Evolutionary conservation across 2,329 filamentous ascomycete genomes (phyloP).

Genomic region (Fusarium torulosum): DNA sequence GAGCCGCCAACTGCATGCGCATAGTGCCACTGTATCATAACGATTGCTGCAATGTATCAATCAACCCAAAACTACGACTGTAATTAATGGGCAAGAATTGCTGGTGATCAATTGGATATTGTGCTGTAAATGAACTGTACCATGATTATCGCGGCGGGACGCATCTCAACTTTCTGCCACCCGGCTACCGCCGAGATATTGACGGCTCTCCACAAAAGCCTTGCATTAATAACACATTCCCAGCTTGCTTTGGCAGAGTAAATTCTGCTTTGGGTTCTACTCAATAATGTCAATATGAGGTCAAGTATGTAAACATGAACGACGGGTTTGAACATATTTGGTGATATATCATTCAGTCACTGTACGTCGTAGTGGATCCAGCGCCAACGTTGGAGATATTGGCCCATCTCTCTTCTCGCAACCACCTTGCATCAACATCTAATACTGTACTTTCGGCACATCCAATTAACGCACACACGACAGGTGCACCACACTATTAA

Average conservation of each 20-base stretch:
- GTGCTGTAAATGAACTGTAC: constrained; percentile 16
- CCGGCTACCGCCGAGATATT: constrained; percentile 46
- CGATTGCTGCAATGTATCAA: constrained; percentile 52
- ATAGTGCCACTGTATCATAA: constrained; percentile 53
- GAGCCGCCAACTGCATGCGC: constrained; percentile 43
- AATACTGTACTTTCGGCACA: constrained; percentile 16
- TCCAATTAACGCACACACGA: not conserved
- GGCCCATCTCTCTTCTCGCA: constrained; percentile 27
- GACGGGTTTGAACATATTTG: not conserved
- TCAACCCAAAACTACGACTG: constrained; percentile 35
- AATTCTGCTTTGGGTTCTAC: constrained; percentile 1
- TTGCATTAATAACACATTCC: constrained; percentile 20
- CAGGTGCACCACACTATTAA: constrained; percentile 1
- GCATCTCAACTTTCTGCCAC: constrained; percentile 38
- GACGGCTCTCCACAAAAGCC: constrained; percentile 36
- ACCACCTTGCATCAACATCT: constrained; percentile 22
- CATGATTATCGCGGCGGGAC: constrained; percentile 25
- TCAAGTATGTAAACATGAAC: not conserved
- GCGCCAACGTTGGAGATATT: constrained; percentile 22
- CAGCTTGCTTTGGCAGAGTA: constrained; percentile 8
- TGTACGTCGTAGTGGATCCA: constrained; percentile 34
- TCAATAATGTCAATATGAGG: not conserved
- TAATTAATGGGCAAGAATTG: constrained; percentile 21
- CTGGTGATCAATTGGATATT: constrained; percentile 11
- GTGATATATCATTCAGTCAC: constrained; percentile 13